Percentiles rank a stretch among this genome's conserved stretches.
Conservation (phyloP, 768 basidiomycete species). For the Rhizopogon roseolus region DNA sequence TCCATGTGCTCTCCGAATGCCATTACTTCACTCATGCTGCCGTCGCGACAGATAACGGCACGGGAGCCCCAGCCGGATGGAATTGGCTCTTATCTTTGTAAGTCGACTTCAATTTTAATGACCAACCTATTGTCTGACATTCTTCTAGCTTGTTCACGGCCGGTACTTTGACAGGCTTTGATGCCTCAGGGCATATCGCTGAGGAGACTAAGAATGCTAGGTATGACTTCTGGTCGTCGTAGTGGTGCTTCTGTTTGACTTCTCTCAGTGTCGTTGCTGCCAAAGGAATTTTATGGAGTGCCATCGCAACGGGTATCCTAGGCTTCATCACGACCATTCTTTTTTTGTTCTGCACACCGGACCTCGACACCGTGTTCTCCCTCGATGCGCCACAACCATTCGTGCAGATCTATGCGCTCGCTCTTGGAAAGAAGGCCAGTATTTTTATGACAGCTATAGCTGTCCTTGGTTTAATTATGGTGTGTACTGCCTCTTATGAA, state of each 20-base stretch:
- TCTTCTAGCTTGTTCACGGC: slow-evolving; percentile 80
- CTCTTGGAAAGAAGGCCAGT: slow-evolving; percentile 73
- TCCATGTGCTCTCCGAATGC: slow-evolving; percentile 31
- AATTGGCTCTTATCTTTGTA: slow-evolving; percentile 90
- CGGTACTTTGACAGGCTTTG: slow-evolving; percentile 87
- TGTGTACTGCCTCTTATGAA: slow-evolving; percentile 28
- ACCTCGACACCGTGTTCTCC: slow-evolving; percentile 68
- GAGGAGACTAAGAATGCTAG: slow-evolving; percentile 86
- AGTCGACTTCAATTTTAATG: slow-evolving; percentile 16
- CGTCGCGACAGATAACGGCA: slow-evolving; percentile 68
- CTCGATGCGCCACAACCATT: slow-evolving; percentile 88
- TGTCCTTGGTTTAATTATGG: slow-evolving; percentile 78
- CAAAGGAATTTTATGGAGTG: slow-evolving; percentile 76
- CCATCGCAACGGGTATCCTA: slow-evolving; percentile 72
- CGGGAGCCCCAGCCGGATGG: slow-evolving; percentile 82
- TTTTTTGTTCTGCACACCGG: slow-evolving; percentile 82
- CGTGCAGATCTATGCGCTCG: slow-evolving; percentile 80
- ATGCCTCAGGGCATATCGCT: slow-evolving; percentile 83
- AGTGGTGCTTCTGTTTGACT: not conserved
- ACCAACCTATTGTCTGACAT: slow-evolving; percentile 18
- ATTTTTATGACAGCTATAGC: slow-evolving; percentile 88
- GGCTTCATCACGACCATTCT: slow-evolving; percentile 77
- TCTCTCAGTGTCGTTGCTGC: slow-evolving; percentile 63
- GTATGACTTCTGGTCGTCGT: slow-evolving; percentile 19
- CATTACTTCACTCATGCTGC: not conserved